Conservation (phyloP, 371 early-diverging fungal genomes). For the Zychaea mexicana region DNA sequence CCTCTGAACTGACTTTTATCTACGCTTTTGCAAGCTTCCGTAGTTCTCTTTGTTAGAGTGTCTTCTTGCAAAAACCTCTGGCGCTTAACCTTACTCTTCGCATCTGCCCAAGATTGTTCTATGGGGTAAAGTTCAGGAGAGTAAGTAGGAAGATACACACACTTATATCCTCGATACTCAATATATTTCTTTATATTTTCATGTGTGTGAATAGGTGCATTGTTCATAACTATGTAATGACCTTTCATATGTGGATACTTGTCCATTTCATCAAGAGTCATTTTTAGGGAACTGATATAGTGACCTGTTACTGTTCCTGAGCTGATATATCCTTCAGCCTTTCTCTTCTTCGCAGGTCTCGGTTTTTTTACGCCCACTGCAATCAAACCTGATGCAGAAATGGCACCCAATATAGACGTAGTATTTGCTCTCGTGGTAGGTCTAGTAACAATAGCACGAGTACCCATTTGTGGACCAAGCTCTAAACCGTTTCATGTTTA, state of each 20-base stretch:
- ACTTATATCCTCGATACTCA: slow-evolving; percentile 14
- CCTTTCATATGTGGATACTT: slow-evolving; percentile 4
- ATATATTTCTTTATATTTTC: slow-evolving; percentile 27
- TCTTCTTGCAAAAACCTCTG: no score
- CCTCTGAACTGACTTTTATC: no score
- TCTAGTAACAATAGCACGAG: slow-evolving; percentile 3
- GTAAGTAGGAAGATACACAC: slow-evolving; percentile 13
- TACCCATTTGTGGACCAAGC: slow-evolving; percentile 11
- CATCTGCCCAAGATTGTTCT: not conserved
- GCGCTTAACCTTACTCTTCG: no score
- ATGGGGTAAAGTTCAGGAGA: not conserved
- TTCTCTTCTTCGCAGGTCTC: not conserved
- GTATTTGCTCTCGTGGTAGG: slow-evolving; percentile 9
- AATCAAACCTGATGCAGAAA: not conserved
- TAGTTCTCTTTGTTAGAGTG: no score
- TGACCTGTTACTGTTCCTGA: slow-evolving; percentile 11
- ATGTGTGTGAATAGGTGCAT: slow-evolving; percentile 16
- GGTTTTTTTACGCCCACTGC: not conserved
- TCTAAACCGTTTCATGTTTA: not conserved
- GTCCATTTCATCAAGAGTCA: slow-evolving; percentile 12
- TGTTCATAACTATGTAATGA: slow-evolving; percentile 9
- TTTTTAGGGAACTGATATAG: slow-evolving; percentile 1
- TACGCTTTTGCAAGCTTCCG: no score
- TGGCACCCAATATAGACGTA: slow-evolving; percentile 3
- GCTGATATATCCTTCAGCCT: slow-evolving; percentile 3